Base-by-base conservation (phyloP, 768 basidiomycete genomes). In the Mycena maculata region DNA sequence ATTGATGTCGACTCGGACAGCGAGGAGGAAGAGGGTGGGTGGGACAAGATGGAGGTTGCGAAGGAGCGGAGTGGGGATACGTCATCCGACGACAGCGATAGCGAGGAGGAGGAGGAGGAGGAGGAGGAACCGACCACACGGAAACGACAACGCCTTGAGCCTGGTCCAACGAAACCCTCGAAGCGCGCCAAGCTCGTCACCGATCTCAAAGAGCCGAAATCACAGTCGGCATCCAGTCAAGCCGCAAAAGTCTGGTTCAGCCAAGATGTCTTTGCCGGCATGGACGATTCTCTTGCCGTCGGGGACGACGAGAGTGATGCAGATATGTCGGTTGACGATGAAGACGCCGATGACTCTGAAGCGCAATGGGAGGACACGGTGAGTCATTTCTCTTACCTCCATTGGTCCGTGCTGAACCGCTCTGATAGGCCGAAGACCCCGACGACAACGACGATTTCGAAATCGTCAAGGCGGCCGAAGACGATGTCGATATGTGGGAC, bases 161-260 rank as follows among this genome's bases (percentile, higher is more conserved):
- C 72, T 20, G 69, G 66, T 15, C 50, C 67, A 42, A 65, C 72
- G 23, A 75, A 75, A 39, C 76, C 75, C 45, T 78, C 78, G 38
- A 91, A 91, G 76, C 87, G 86, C 55, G 76, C 79, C 22, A 85
- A 86, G 44, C 79, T 92, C 16, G 75, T 88, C 39, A 83, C 85
- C 3, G 82, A 84, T 33, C 80, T 88, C 36, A 82, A 82, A 23
- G 77, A 76, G 38, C 79, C 82, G 0, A 75, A 78, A 65, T 60
- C 72, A 20, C 67, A 76, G 22, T 72, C 75, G 1, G 74, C 79
- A 16, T 73, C 75, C 15, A 88, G 85, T 71, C 85, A 85, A 49
- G 84, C 90, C 48, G 87, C 95, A 2, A 86, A 91, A 72, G 76
- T 98, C n/a, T 99, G 98, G 98, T 99, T 98, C 80, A 91, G 92